Base-by-base conservation (phyloP, 495 filamentous ascomycete species). In the Aspergillus saccharolyticus region DNA sequence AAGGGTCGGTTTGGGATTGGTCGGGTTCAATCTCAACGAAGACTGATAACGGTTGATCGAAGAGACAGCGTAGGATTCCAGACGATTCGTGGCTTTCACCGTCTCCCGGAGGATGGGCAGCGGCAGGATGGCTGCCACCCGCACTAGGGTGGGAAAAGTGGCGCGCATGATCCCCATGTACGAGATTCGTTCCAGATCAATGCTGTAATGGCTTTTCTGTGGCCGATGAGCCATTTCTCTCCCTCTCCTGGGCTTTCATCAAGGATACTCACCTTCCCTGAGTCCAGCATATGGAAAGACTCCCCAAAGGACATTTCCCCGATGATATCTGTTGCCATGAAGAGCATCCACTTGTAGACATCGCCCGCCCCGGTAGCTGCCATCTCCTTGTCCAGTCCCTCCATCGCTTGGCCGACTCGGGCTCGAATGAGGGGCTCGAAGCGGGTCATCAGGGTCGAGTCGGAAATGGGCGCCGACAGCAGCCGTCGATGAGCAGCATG, bases 271-370 rank as follows among this genome's bases (percentile, higher is more conserved):
- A 79, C 75, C 67, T 77, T 62, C 9, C 77, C 81, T 4, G 56
- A 61, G 51, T 85, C 80, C 2, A 85, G 68, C 72, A 78, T 80
- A 3, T 65, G 66, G 56, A 86, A 85, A 0, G 76, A 78, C 24
- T 83, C 79, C 0, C 84, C 83, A 64, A 86, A 87, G 16, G 70
- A 77, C 17, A 85, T 64, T 18, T 83, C 72, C 1, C 74, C 75
- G 43, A 84, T 80, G 4, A 84, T 70, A 53, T 86, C 84, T 0
- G 78, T 78, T 12, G 79, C 70, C 78, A 85, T 76, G 49, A 82
- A 81, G 20, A 77, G 56, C 69, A 71, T 82, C 83, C 83, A 86
- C 53, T 80, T 78, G 52, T 74, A 73, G 0, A 85, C 65, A 65
- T 85, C 82, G 1, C 63, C 62, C 0, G 46, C 62, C 0, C 70